A percentile compares a stretch with the other conserved stretches of the same genome.
These are phyloP conservation scores for Fomitopsis betulina DNA, from an alignment of 1,284 basidiomycete species.

Conservation along the genomic window DNA sequence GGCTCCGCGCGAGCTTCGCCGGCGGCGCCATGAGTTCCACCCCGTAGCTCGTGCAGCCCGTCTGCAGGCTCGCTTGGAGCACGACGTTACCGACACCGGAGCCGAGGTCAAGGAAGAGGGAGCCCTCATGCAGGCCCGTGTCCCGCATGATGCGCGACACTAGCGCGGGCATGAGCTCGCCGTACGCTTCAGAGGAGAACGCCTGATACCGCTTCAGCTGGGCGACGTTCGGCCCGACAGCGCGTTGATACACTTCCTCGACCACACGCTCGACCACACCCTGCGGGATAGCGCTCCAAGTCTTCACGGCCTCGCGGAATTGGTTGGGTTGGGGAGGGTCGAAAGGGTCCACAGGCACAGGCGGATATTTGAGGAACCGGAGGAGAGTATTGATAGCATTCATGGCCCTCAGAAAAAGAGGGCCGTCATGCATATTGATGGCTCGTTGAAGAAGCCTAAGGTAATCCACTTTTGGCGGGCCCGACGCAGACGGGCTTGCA, in stretches of 20 bases:
- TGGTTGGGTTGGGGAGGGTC: conserved; percentile 39
- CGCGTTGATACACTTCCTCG: conserved; percentile 77
- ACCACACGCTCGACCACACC: conserved; percentile 62
- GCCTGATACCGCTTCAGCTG: conserved; percentile 65
- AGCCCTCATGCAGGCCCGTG: conserved; percentile 53
- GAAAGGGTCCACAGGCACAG: conserved; percentile 44
- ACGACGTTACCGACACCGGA: conserved; percentile 79
- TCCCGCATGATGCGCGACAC: conserved; percentile 58
- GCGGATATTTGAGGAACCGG: conserved; percentile 58
- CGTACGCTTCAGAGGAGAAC: conserved; percentile 73
- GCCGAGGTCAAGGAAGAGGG: conserved; percentile 72
- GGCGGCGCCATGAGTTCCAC: conserved; percentile 62
- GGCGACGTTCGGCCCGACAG: conserved; percentile 65
- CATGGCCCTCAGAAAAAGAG: conserved; percentile 61
- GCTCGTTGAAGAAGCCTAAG: conserved; percentile 61
- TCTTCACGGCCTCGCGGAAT: conserved; percentile 40
- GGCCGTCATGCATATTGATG: conserved; percentile 59
- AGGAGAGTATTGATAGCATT: conserved; percentile 54
- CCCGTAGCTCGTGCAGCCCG: conserved; percentile 69
- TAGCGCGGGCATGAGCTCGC: conserved; percentile 70
- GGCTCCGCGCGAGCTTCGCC: conserved; percentile 57
- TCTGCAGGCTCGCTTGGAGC: conserved; percentile 68
- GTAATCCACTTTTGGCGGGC: conserved; percentile 35
- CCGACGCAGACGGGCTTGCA: conserved; percentile 24
- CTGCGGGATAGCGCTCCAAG: conserved; percentile 53